Base-by-base conservation (phyloP, 352 stramenopile genomes). In the Pythium biforme region DNA sequence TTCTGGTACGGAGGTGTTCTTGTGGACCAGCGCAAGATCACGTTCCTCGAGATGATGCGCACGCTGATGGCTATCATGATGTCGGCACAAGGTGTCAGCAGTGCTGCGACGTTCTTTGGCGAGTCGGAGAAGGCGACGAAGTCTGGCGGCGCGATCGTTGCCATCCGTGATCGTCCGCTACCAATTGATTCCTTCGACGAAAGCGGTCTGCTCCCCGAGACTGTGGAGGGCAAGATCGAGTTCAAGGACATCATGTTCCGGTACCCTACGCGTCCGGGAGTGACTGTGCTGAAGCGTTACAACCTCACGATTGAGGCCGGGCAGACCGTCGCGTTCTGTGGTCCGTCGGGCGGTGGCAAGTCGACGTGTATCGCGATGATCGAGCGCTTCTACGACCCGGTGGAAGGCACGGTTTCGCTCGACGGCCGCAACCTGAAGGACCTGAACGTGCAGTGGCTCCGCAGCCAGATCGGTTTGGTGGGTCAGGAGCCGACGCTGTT, bases 201-300 rank as follows among this genome's bases (percentile, higher is more conserved):
- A 15, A 59, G 67, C 5, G 71, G 75, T 0, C 19, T 48, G 7
- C 64, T 60, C 0, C n/a, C n/a, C n/a, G 48, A 48, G 4, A 61
- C 39, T 2, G 34, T 83, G 2, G 59, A 73, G 19, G 77, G 77
- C 6, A 26, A 59, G 0, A 56, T 96, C 19, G 64, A 79, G 31
- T 94, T 94, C 62, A 55, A 66, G 39, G 59, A 90, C 57, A 76
- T 95, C 34, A 71, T 64, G 31, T 96, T 96, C 64, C 66, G 78
- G 6, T 96, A 96, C 69, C 85, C 88, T 14, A 81, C 68, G 4
- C 77, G 87, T 12, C 79, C 75, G 0, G 49, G 88, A 0, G 72
- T 83, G 9, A 72, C 66, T 11, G 82, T 98, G 43, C 81, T 98
- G 14, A 79, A 85, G 22, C 66, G 79, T 49, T 84, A 97, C 62